A percentile compares a stretch with the other conserved stretches of the same genome.
These are phyloP conservation scores for Testicularia cyperi DNA, from an alignment of 1,284 basidiomycete genomes.

Conservation along the genomic window DNA sequence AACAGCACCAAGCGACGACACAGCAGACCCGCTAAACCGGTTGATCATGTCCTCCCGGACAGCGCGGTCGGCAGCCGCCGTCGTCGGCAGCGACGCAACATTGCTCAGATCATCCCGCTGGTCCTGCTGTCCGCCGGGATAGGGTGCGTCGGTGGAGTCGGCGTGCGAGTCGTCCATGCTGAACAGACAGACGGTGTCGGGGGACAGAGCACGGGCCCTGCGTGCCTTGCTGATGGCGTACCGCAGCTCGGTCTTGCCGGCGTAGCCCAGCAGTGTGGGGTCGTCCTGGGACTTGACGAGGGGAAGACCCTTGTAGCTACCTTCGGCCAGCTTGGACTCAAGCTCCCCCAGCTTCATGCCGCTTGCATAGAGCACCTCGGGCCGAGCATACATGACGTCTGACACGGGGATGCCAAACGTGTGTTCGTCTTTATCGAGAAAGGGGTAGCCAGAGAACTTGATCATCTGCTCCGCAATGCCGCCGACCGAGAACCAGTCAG, in stretches of 20 bases:
- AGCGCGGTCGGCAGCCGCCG: constrained; percentile 22
- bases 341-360: constrained; percentile 78
- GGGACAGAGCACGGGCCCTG: constrained; percentile 21
- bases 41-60: constrained; percentile 25
- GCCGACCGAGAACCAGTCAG: constrained; percentile 86
- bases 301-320: constrained; percentile 83
- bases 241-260: constrained; percentile 79
- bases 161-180: constrained; percentile 16
- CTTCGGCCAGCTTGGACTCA: constrained; percentile 57
- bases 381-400: constrained; percentile 79
- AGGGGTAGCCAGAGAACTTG: constrained; percentile 93
- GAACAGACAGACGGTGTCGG: constrained; percentile 47
- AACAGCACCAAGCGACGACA: too few species aligned
- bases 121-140: background rate
- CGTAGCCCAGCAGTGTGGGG: constrained; percentile 77
- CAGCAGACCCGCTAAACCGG: constrained; percentile 11
- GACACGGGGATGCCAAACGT: constrained; percentile 86
- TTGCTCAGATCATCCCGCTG: constrained; percentile 23
- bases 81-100: constrained; percentile 18
- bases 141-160: too few species aligned
- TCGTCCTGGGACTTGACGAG: constrained; percentile 68
- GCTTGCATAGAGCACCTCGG: constrained; percentile 72
- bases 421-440: constrained; percentile 78
- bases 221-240: constrained; percentile 74
- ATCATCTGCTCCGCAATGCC: constrained; percentile 98